Evolutionary conservation across 495 filamentous ascomycete genomes (phyloP).

Genomic region (Neurospora sp.): DNA sequence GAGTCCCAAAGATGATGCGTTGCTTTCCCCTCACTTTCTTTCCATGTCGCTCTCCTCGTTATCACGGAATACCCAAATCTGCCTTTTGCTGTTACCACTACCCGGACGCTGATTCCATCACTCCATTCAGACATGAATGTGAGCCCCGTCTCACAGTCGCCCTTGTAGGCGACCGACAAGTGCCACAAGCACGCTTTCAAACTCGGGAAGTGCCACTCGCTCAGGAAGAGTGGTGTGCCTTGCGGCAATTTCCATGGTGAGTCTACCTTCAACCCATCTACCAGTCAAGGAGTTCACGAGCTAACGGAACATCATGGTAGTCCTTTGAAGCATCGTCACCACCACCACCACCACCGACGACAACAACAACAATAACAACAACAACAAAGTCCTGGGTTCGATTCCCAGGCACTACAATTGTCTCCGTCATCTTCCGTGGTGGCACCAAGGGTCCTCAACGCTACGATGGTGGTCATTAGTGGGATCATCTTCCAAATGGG

Average conservation of each 20-base stretch:
- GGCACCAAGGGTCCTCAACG: constrained; percentile 17
- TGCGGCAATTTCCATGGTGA: neutral
- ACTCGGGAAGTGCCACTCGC: neutral
- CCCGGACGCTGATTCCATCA: neutral
- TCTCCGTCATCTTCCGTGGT: neutral
- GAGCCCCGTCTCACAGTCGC: neutral
- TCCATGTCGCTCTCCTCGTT: neutral
- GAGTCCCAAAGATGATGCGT: neutral
- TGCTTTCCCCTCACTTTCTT: neutral
- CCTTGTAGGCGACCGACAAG: neutral
- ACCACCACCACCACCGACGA: neutral
- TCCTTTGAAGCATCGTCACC: neutral
- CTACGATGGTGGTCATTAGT: constrained; percentile 34
- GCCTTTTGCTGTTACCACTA: neutral
- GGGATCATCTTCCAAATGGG: constrained; percentile 38
- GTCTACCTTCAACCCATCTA: neutral
- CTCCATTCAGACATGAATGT: neutral
- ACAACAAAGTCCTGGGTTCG: neutral
- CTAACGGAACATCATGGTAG: neutral
- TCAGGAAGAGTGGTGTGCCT: neutral
- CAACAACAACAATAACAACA: neutral
- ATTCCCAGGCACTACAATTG: neutral
- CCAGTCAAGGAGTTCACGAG: neutral
- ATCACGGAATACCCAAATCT: neutral
- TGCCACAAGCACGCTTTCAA: neutral